Conservation (phyloP, 2,329 filamentous ascomycete genomes). For the Pseudogymnoascus sp. region DNA sequence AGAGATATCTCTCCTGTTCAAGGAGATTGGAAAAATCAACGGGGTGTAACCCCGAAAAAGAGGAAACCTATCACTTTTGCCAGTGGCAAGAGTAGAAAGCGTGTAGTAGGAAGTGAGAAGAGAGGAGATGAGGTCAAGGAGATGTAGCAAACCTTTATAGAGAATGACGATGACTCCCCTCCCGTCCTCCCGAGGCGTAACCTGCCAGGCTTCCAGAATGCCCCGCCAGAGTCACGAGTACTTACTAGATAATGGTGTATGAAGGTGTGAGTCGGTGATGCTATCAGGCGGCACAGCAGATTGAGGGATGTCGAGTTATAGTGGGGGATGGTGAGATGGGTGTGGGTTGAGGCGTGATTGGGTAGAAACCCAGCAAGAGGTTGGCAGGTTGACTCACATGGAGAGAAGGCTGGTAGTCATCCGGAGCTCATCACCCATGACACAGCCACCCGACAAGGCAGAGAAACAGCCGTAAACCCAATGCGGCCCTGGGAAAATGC, state of each 20-base stretch:
- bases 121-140: neutral
- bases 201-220: neutral
- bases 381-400: slow-evolving; percentile 2
- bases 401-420: neutral
- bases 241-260: neutral
- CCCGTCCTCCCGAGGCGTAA: neutral
- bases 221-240: neutral
- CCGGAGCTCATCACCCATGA: neutral
- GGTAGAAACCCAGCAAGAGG: neutral
- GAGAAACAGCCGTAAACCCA: neutral
- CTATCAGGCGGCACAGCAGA: neutral
- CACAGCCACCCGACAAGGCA: slow-evolving; percentile 4
- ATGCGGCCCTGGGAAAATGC: neutral
- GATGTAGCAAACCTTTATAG: slow-evolving; percentile 6
- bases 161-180: neutral
- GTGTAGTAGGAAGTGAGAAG: neutral
- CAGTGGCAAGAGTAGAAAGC: neutral
- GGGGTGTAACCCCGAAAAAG: neutral
- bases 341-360: neutral
- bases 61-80: neutral
- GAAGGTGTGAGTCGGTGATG: slow-evolving; percentile 6
- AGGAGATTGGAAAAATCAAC: neutral
- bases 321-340: neutral
- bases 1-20: neutral
- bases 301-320: neutral